Evolutionary conservation across 768 basidiomycete genomes (phyloP).

Genomic region (Grammothele lineata): DNA sequence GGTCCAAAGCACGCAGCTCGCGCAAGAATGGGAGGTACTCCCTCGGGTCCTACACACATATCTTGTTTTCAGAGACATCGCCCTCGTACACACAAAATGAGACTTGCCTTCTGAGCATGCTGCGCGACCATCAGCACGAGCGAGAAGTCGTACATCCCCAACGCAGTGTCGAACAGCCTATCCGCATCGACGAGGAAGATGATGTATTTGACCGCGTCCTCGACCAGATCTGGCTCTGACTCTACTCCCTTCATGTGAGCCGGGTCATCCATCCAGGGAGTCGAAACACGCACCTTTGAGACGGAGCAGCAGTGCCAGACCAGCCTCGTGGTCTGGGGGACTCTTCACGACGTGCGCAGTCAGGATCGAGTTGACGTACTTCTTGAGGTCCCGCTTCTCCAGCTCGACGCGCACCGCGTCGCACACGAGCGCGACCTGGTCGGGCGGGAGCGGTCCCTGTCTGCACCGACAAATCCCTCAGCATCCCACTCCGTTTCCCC

Average conservation of each 20-base stretch:
- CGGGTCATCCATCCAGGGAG: slow-evolving; percentile 3
- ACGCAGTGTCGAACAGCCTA: slow-evolving; percentile 84
- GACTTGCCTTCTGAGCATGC: slow-evolving; percentile 85
- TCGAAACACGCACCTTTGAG: slow-evolving; percentile 58
- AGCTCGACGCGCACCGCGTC: slow-evolving; percentile 71
- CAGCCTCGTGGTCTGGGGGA: slow-evolving; percentile 89
- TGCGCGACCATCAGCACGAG: slow-evolving; percentile 95
- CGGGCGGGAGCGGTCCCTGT: slow-evolving; percentile 53
- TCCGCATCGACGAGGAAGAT: slow-evolving; percentile 97
- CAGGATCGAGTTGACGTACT: slow-evolving; percentile 86
- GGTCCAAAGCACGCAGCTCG: slow-evolving; percentile 76
- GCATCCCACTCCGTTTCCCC: no score
- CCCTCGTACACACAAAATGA: background rate
- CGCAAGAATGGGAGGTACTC: slow-evolving; percentile 97
- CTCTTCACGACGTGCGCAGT: slow-evolving; percentile 91
- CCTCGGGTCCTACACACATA: slow-evolving; percentile 75
- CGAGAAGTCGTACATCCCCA: slow-evolving; percentile 99
- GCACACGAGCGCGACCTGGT: slow-evolving; percentile 65
- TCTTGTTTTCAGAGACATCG: no score
- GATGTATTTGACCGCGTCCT: slow-evolving; percentile 97
- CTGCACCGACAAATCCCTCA: slow-evolving; percentile 41
- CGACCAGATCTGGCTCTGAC: slow-evolving; percentile 71
- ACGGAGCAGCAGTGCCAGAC: slow-evolving; percentile 65
- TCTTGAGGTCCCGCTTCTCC: slow-evolving; percentile 64
- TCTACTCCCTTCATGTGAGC: slow-evolving; percentile 26